Percentiles rank a stretch among this genome's conserved stretches.
Evolutionary conservation across 2,329 filamentous ascomycete genomes (phyloP).

Genomic region (Herpotrichia juniperi): DNA sequence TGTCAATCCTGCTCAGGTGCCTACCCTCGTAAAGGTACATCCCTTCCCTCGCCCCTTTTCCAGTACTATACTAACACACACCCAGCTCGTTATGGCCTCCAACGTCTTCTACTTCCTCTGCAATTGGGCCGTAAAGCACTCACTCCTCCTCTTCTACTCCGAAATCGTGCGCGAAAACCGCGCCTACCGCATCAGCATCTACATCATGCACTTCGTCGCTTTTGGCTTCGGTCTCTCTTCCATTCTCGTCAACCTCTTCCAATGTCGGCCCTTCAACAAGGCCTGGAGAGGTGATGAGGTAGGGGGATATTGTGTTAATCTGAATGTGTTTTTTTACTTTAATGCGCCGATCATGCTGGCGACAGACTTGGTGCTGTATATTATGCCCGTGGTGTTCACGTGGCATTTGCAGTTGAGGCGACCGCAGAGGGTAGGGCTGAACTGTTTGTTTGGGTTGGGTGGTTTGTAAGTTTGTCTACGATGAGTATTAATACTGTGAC

Average conservation of each 20-base stretch:
- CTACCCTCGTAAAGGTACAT: conserved; percentile 21
- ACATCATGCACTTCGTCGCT: conserved; percentile 40
- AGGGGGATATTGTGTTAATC: conserved; percentile 41
- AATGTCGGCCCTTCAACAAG: conserved; percentile 44
- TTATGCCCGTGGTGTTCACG: conserved; percentile 47
- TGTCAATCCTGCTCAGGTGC: conserved; percentile 15
- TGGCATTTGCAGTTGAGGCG: conserved; percentile 40
- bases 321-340: conserved; percentile 44
- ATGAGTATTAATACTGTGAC: neutral
- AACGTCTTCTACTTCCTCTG: conserved; percentile 47
- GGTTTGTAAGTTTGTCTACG: conserved; percentile 27
- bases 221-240: conserved; percentile 41
- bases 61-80: neutral
- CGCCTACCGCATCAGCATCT: conserved; percentile 30
- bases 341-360: conserved; percentile 46
- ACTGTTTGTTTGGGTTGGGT: conserved; percentile 39
- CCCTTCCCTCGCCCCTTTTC: neutral
- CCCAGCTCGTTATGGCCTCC: conserved; percentile 28
- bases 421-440: conserved; percentile 42
- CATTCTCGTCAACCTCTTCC: conserved; percentile 43
- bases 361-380: conserved; percentile 46
- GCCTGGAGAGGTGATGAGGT: conserved; percentile 32
- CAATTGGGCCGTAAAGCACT: conserved; percentile 50
- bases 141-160: conserved; percentile 47
- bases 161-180: conserved; percentile 37